phyloP scores from a whole-genome alignment of 2,329 filamentous ascomycete genomes.

The Hirsutella thompsonii region DNA sequence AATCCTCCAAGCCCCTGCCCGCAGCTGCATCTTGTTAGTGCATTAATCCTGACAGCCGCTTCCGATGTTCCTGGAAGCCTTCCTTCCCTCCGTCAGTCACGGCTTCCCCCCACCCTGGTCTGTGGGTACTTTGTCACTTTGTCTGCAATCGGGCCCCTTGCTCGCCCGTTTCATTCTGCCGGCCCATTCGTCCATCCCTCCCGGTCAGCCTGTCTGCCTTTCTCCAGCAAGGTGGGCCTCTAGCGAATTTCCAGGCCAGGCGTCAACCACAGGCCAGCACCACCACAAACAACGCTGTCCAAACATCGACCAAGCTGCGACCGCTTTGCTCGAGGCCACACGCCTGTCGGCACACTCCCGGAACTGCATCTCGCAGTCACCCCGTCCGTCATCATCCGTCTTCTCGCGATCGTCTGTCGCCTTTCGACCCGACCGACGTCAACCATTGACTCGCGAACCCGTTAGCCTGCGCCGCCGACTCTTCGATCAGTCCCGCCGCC shows the following conservation, averaged over 20 bases:
- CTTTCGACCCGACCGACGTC: too few relatives aligned
- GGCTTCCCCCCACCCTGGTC: too few relatives aligned
- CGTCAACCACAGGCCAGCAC: conserved; percentile 1
- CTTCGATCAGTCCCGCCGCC: background rate
- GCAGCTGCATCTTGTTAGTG: too few relatives aligned
- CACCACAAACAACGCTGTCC: background rate
- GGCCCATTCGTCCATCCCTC: conserved; percentile 1
- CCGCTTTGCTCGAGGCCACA: background rate
- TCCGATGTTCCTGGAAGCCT: background rate
- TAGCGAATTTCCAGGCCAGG: conserved; percentile 4
- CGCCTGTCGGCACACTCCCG: background rate
- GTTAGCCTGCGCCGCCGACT: background rate
- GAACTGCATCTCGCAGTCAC: background rate
- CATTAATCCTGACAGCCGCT: too few relatives aligned
- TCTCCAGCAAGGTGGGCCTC: conserved; percentile 3
- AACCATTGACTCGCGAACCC: too few relatives aligned
- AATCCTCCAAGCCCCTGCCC: too few relatives aligned
- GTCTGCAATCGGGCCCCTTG: background rate
- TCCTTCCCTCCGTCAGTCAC: too few relatives aligned
- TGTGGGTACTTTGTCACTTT: background rate
- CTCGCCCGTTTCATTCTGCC: background rate
- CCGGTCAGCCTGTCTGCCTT: background rate
- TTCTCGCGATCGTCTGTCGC: background rate
- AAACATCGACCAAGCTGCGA: background rate
- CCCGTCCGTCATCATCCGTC: background rate